Conservation (phyloP, 2,329 filamentous ascomycete species). For the Hypoxylon sp. region DNA sequence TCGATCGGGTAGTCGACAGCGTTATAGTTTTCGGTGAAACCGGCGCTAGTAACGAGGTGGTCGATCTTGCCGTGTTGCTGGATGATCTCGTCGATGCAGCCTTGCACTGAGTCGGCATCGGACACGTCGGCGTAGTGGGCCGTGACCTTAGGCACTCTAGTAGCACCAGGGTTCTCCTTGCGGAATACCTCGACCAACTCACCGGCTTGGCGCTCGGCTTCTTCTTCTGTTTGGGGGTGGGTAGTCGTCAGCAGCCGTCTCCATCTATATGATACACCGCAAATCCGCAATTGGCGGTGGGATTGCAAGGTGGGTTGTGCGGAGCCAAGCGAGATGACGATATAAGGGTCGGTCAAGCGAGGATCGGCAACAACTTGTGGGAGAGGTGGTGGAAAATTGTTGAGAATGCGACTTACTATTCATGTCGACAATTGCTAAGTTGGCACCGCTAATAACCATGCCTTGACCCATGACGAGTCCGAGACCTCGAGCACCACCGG, state of each 20-base stretch:
- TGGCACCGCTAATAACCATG: slow-evolving; percentile 87
- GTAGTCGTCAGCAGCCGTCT: slow-evolving; percentile 38
- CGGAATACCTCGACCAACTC: slow-evolving; percentile 82
- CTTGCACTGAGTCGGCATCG: slow-evolving; percentile 81
- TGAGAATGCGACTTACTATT: slow-evolving; percentile 74
- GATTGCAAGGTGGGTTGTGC: slow-evolving; percentile 16
- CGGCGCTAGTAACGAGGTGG: slow-evolving; percentile 94
- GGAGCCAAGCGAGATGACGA: slow-evolving; percentile 5
- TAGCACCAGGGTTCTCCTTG: slow-evolving; percentile 82
- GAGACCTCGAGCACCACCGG: slow-evolving; percentile 89
- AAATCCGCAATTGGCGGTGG: slow-evolving; percentile 20
- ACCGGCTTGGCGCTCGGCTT: slow-evolving; percentile 83
- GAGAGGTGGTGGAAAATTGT: not conserved
- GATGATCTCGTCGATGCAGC: slow-evolving; percentile 79
- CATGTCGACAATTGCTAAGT: slow-evolving; percentile 93
- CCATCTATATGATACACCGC: slow-evolving; percentile 19
- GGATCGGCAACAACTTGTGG: not conserved
- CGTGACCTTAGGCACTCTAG: slow-evolving; percentile 83
- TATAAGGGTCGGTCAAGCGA: slow-evolving; percentile 7
- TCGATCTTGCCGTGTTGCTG: slow-evolving; percentile 85
- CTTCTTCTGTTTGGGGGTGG: slow-evolving; percentile 73
- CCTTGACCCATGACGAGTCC: slow-evolving; percentile 95
- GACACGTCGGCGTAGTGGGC: slow-evolving; percentile 93
- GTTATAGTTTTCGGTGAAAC: slow-evolving; percentile 96
- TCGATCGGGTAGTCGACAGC: slow-evolving; percentile 92